Base-by-base conservation (phyloP, 176 grass and related monocot species). In the Cymbopogon citratus region DNA sequence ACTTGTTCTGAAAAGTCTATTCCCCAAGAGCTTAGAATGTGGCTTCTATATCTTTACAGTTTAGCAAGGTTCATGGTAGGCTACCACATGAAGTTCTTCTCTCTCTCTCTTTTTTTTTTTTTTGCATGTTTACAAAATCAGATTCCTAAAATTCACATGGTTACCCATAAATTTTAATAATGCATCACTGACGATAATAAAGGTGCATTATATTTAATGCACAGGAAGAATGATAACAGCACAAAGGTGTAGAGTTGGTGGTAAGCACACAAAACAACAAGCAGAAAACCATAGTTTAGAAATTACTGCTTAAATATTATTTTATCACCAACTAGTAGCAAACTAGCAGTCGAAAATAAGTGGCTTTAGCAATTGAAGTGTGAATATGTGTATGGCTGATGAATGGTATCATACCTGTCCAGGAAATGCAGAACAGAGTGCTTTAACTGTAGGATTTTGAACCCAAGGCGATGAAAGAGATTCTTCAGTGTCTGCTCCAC, bases 391-490 rank as follows among this genome's bases (percentile, higher is more conserved):
- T 38, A 18, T 34, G 28, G 12, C 23, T 77, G 12, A 16, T 63
- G 31, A 39, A n/a, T 24, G 10, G 41, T 28, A 34, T 69, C 75
- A 66, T 88, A 93, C 95, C 80, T 95, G 61, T 35, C 88, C 90
- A 73, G 92, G 92, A 88, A 95, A 91, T 56, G 95, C 92, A 1
- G 71, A 69, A 80, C 90, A 89, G 9, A 93, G 82, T 89, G 90
- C 87, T 85, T 98, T 95, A 27, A 94, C 79, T 80, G 92, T 87
- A 81, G 95, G 84, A 75, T 98, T 95, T 51, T 88, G 76, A 31
- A 85, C 81, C 90, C 88, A 98, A 41, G 88, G 88, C 0, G 80
- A 87, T 79, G 75, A 76, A 78, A 85, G 89, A 91, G 85, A 94
- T 71, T 84, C 77, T 48, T 80, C 66, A 83, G 79, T 40, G 41